Percentiles rank a stretch among this genome's conserved stretches.
These are phyloP conservation scores for Crucibulum laeve DNA, from an alignment of 768 basidiomycete species.

Conservation along the genomic window DNA sequence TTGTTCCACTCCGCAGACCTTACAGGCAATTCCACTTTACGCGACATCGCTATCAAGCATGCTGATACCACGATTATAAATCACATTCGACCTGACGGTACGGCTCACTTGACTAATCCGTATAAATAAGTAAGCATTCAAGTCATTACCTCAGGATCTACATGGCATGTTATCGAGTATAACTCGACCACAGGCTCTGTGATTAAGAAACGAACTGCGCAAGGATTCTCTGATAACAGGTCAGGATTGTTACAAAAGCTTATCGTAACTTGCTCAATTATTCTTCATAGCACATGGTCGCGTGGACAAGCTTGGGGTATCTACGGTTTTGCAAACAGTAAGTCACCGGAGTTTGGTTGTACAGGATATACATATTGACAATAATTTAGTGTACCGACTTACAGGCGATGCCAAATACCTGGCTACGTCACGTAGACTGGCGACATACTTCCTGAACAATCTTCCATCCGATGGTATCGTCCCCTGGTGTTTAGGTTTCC, in stretches of 20 bases:
- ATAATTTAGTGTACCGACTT: constrained; percentile 49
- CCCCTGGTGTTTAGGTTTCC: constrained; percentile 55
- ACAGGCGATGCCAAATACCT: constrained; percentile 50
- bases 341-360: constrained; percentile 19
- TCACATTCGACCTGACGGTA: constrained; percentile 63
- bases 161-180: constrained; percentile 66
- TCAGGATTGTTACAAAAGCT: constrained; percentile 6
- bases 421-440: constrained; percentile 53
- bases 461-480: constrained; percentile 58
- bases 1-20: constrained; percentile 55
- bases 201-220: constrained; percentile 49
- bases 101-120: constrained; percentile 7
- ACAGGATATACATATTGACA: not conserved
- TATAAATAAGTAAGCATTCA: not conserved
- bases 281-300: constrained; percentile 56
- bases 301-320: constrained; percentile 73
- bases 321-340: constrained; percentile 67
- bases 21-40: constrained; percentile 55
- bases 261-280: not conserved
- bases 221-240: constrained; percentile 56
- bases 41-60: constrained; percentile 58
- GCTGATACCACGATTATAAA: constrained; percentile 65
- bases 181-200: constrained; percentile 61
- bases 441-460: constrained; percentile 55
- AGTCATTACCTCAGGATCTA: constrained; percentile 28